These are phyloP conservation scores for Hanseniaspora meyeri DNA, from an alignment of 805 yeast species.

Conservation along the genomic window DNA sequence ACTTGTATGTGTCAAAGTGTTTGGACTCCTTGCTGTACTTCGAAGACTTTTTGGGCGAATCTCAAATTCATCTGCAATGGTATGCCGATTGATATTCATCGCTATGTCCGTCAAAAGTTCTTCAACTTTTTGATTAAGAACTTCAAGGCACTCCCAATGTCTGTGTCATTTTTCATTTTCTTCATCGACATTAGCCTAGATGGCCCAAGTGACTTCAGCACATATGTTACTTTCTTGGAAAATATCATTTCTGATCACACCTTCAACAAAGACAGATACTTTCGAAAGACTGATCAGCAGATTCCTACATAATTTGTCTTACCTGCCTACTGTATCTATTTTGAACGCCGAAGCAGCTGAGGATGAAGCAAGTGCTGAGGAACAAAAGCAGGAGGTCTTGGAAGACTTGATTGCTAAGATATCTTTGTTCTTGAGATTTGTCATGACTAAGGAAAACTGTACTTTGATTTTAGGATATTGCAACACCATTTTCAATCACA, in stretches of 20 bases:
- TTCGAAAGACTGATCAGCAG: constrained; percentile 11
- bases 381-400: neutral
- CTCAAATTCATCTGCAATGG: constrained; percentile 6
- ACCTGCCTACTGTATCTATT: neutral
- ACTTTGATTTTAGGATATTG: constrained; percentile 1
- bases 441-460: constrained; percentile 6
- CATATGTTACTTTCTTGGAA: neutral
- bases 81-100: constrained; percentile 7
- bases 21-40: neutral
- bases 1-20: neutral
- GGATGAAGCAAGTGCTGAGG: neutral
- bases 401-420: neutral
- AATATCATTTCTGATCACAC: neutral
- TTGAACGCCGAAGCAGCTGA: neutral
- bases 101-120: neutral
- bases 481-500: constrained; percentile 4
- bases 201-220: neutral
- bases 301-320: constrained; percentile 8
- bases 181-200: neutral
- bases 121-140: constrained; percentile 7
- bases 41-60: constrained; percentile 8
- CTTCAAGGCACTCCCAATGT: constrained; percentile 7
- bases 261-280: constrained; percentile 3
- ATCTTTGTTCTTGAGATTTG: constrained; percentile 3
- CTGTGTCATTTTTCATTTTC: constrained; percentile 7